A percentile compares a stretch with the other conserved stretches of the same genome.
phyloP scores from a whole-genome alignment of 2,329 filamentous ascomycete species.

The Fusarium secorum region DNA sequence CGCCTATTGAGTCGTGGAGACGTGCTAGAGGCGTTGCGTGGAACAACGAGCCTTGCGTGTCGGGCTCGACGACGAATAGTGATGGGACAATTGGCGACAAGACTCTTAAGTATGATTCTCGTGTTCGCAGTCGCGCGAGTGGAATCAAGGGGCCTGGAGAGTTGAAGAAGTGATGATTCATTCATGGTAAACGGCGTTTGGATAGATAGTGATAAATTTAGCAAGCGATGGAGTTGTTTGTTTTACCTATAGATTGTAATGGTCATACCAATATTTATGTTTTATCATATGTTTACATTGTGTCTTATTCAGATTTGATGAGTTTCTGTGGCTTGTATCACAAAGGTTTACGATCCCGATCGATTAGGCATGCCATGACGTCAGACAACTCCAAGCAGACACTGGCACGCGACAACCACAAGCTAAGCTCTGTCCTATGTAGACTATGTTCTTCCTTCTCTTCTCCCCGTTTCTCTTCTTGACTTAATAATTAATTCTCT shows the following conservation, averaged over 20 bases:
- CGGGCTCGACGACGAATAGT: slow-evolving; percentile 28
- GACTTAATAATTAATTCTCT: background rate
- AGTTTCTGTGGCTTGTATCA: background rate
- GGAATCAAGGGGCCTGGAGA: slow-evolving; percentile 28
- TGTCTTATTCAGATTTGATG: background rate
- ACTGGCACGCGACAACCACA: slow-evolving; percentile 25
- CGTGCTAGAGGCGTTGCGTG: slow-evolving; percentile 27
- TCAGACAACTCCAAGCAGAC: slow-evolving; percentile 21
- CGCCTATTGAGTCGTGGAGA: slow-evolving; percentile 62
- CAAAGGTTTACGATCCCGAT: slow-evolving; percentile 10
- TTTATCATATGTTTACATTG: no score
- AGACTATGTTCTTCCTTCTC: background rate
- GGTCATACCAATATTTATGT: background rate
- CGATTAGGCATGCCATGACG: slow-evolving; percentile 19
- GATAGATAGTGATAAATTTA: background rate
- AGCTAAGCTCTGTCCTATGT: background rate
- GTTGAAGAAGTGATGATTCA: slow-evolving; percentile 15
- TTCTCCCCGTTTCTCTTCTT: background rate
- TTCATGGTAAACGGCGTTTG: background rate
- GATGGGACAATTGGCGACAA: slow-evolving; percentile 30
- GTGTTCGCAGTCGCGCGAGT: slow-evolving; percentile 32
- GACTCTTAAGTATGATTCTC: slow-evolving; percentile 25
- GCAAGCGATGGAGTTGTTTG: background rate
- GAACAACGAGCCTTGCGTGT: slow-evolving; percentile 27
- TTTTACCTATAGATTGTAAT: background rate